Conservation (phyloP, 768 basidiomycete species). For the Cystoderma amianthinum region DNA sequence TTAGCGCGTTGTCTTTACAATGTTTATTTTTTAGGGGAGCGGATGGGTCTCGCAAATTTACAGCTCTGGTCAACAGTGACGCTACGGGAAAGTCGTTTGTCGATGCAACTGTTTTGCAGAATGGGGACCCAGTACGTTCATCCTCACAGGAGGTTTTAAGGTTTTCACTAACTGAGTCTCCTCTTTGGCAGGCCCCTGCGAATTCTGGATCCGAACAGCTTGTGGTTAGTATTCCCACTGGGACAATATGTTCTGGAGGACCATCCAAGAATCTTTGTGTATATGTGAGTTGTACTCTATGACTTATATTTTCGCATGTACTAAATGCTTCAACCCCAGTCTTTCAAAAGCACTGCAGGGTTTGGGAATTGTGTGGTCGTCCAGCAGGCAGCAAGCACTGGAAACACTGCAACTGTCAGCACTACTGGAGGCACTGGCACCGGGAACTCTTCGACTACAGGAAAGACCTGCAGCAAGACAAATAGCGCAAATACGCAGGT, state of each 20-base stretch:
- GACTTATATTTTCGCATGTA: no score
- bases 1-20: neutral
- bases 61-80: conserved; percentile 25
- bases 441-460: neutral
- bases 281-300: conserved; percentile 17
- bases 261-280: conserved; percentile 28
- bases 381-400: neutral
- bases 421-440: neutral
- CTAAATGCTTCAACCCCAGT: no score
- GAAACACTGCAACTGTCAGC: neutral
- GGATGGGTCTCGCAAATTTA: conserved; percentile 33
- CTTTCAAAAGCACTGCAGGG: conserved; percentile 33
- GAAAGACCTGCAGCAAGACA: neutral
- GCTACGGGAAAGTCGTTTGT: conserved; percentile 21
- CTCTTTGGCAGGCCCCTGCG: conserved; percentile 22
- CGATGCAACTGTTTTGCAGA: conserved; percentile 21
- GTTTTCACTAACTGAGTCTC: neutral
- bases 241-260: conserved; percentile 36
- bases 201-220: conserved; percentile 22
- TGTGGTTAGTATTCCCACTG: conserved; percentile 29
- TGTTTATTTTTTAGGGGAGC: conserved; percentile 22
- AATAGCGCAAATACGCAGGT: neutral
- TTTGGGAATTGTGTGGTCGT: conserved; percentile 21
- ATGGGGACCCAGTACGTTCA: conserved; percentile 28
- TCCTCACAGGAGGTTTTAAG: no score